Evolutionary conservation across 192 early-diverging fungal genomes (phyloP).

Genomic region (Thamnidium elegans): DNA sequence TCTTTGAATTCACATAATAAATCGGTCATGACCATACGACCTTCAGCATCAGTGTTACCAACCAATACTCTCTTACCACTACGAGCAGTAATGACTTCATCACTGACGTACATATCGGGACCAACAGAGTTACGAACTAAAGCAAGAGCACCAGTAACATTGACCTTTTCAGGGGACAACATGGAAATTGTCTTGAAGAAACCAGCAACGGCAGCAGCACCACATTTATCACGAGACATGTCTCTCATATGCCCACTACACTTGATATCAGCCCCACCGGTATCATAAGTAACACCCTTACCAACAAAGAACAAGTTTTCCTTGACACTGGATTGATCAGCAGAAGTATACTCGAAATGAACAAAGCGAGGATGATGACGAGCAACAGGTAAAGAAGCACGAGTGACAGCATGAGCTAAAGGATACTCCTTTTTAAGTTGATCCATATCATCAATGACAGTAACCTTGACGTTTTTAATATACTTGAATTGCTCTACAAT

Average conservation of each 20-base stretch:
- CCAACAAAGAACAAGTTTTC: slow-evolving; percentile 86
- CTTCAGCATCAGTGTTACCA: slow-evolving; percentile 89
- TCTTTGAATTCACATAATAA: slow-evolving; percentile 73
- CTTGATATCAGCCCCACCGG: slow-evolving; percentile 87
- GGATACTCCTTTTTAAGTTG: slow-evolving; percentile 78
- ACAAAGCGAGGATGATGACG: slow-evolving; percentile 67
- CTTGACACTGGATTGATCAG: slow-evolving; percentile 66
- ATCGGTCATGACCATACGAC: slow-evolving; percentile 87
- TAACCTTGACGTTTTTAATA: slow-evolving; percentile 51
- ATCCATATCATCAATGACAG: slow-evolving; percentile 66
- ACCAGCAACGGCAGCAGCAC: slow-evolving; percentile 79
- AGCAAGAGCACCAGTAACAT: slow-evolving; percentile 68
- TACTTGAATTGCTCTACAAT: slow-evolving; percentile 62
- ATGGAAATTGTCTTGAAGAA: slow-evolving; percentile 72
- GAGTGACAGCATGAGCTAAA: slow-evolving; percentile 73
- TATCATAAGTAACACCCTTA: slow-evolving; percentile 91
- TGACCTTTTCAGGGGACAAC: slow-evolving; percentile 61
- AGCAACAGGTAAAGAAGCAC: slow-evolving; percentile 62
- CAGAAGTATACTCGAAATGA: slow-evolving; percentile 65
- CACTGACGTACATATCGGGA: slow-evolving; percentile 74
- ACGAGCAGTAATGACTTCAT: slow-evolving; percentile 78
- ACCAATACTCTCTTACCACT: slow-evolving; percentile 75
- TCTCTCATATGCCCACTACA: slow-evolving; percentile 74
- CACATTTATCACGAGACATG: slow-evolving; percentile 91
- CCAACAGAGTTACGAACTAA: slow-evolving; percentile 85